Conservation (phyloP, 2,329 filamentous ascomycete species). For the Fusarium chuoi region DNA sequence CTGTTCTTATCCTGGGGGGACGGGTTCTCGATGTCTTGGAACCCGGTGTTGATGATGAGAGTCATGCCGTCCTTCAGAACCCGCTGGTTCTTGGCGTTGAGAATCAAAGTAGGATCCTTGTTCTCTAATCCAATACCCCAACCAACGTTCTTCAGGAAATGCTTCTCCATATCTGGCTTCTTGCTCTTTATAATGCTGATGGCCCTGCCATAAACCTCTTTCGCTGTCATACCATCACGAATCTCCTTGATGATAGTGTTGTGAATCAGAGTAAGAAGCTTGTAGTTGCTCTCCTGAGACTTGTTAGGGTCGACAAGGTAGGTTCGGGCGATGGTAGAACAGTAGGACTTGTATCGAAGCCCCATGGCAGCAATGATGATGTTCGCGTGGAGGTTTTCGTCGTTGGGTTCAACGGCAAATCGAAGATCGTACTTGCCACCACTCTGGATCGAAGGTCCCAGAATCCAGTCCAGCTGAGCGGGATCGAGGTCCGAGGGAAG, state of each 20-base stretch:
- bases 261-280: constrained; percentile 84
- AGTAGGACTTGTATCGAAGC: constrained; percentile 95
- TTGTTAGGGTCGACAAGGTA: constrained; percentile 98
- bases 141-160: constrained; percentile 93
- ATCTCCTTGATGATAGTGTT: constrained; percentile 91
- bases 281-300: constrained; percentile 93
- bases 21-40: constrained; percentile 88
- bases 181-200: constrained; percentile 82
- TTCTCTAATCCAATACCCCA: constrained; percentile 94
- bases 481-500: constrained; percentile 88
- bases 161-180: constrained; percentile 94
- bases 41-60: constrained; percentile 86
- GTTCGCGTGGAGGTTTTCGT: constrained; percentile 85
- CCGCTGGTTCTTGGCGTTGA: constrained; percentile 88
- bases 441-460: constrained; percentile 91
- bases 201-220: constrained; percentile 93
- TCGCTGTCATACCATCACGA: constrained; percentile 84
- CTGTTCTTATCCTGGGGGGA: constrained; percentile 90
- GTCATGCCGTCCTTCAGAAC: constrained; percentile 97
- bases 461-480: constrained; percentile 90
- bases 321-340: constrained; percentile 89
- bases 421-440: constrained; percentile 95
- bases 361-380: constrained; percentile 94
- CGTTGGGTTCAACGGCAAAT: constrained; percentile 80
- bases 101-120: constrained; percentile 81